Evolutionary conservation across 768 basidiomycete species (phyloP), one percentile per base, ranked within the genome.

Genomic region (Dioszegia aurantiaca): DNA sequence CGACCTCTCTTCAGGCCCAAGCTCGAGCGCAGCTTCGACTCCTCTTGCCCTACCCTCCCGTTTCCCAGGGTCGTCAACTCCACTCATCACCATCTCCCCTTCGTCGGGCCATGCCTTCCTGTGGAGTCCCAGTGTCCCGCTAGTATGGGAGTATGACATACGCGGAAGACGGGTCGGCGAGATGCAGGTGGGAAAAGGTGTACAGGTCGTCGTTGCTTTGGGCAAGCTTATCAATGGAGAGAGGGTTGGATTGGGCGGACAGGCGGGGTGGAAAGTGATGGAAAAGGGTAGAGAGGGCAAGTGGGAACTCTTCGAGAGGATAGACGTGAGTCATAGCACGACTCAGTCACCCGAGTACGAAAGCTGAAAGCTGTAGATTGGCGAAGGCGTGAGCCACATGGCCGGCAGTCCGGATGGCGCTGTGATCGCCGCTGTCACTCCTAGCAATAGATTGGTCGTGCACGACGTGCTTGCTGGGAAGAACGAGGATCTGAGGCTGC

Each of bases 141-240:
- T 60, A 8, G 36, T 67, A 1, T 67, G 65, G 65, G 62, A 67
- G 41, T 67, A 67, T 39, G 65, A 67, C 55, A 12, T 14, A 0
- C 54, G 54, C 23, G 62, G 62, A 11, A 24, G 56, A 28, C 49
- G 62, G 27, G 49, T 67, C 4, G 51, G 56, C 3, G 65, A 67
- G 51, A 37, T 67, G 53, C 47, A 16, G 58, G 24, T 39, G 23
- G 19, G 30, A 55, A 55, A 4, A 30, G 19, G 8, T 16, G 30
- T 47, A 16, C 3, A 17, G 46, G 3, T 9, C 11, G 48, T 53
- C 4, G 14, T 43, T 24, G 27, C 40, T 21, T 11, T 56, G 5
- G 56, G 57, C 27, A 55, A 23, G 19, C 37, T 16, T n/a, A 19
- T 23, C 0, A 33, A 26, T 6, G 48, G 41, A 41, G 30, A 61